Evolutionary conservation across 495 filamentous ascomycete genomes (phyloP), one percentile per base, ranked within the genome.

Genomic region (Talaromyces ruber): DNA sequence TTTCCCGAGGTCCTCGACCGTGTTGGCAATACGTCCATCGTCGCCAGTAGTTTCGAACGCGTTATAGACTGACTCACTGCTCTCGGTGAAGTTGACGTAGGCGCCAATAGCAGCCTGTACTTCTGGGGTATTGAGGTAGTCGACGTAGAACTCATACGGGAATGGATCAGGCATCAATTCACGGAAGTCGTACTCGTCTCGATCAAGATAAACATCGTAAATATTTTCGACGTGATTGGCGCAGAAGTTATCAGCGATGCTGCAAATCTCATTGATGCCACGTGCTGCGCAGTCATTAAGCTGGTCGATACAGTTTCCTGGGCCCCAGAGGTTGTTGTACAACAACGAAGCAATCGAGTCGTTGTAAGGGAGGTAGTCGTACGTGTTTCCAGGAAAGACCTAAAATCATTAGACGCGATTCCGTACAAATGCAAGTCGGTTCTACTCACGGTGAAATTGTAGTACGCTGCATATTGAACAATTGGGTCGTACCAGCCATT

Each of bases 151-250:
- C 2, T 58, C 63, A 61, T 83, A 82, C 0, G 86, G 86, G 71
- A 86, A 87, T 5, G 84, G 84, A 66, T 87, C 85, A 0, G 79
- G 77, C 0, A 58, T 72, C 16, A 85, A 68, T 59, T 85, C 79
- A 11, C 84, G 80, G 66, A 86, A 70, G 63, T 88, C 85, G 64
- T 86, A 86, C 67, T 86, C 84, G 65, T 84, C 82, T 18, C 84
- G 74, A 0, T 74, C 74, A 0, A 78, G 71, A 64, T 82, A 77
- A 32, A 67, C 67, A 64, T 86, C 83, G 59, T 81, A 83, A 11
- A 83, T 64, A 6, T 52, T 67, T 63, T 86, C 83, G 6, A 86
- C 82, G 9, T 82, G 66, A 37, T 75, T 62, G 14, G 76, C 76
- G 67, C 85, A 88, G 71, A 83, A 86, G 56, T 64, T 71, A 64